Evolutionary conservation across 2,329 filamentous ascomycete species (phyloP), one percentile per base, ranked within the genome.

Genomic region (Colletotrichum salicis): DNA sequence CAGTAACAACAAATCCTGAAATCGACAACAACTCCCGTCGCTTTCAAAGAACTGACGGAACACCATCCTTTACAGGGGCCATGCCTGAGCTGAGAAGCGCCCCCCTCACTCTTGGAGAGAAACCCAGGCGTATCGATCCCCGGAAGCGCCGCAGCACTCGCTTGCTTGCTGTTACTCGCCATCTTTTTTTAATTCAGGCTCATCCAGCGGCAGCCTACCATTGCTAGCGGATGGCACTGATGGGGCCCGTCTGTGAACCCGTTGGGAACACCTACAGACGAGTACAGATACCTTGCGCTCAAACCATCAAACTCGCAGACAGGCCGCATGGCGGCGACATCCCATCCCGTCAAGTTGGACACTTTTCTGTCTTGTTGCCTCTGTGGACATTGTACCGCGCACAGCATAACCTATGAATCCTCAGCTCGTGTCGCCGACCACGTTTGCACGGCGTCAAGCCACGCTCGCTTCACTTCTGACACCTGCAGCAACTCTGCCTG

Each of bases 391-490:
- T 48, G 41, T 11, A 48, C 19, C 41, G 19, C 19, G 41, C 41
- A 48, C 41, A 48, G 41, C 8, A 48, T 48, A 48, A 48, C 35
- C 41, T 48, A 48, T 48, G 27, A 52, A 22, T 52, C 29, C 37
- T 66, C 55, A 60, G 55, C 55, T 61, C n/a, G 63, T 60, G 55
- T 55, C n/a, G 35, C 27, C 29, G 54, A 45, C 13, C 31, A 67
- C 22, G 45, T n/a, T 57, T 45, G 45, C 55, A 63, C 69, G 37
- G 54, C 70, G 61, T 64, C 35, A 63, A 64, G 59, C 60, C 59
- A 59, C 59, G 35, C 45, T 70, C 65, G 54, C 70, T 70, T 71
- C 51, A 57, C 68, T 59, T 63, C 69, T 63, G 52, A 68, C 69
- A 64, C 64, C 48, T 71, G 64, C 68, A 61, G 48, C 63, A 70